A percentile compares a stretch with the other conserved stretches of the same genome.
phyloP scores from a whole-genome alignment of 495 filamentous ascomycete species.

The Chlorociboria aeruginascens region DNA sequence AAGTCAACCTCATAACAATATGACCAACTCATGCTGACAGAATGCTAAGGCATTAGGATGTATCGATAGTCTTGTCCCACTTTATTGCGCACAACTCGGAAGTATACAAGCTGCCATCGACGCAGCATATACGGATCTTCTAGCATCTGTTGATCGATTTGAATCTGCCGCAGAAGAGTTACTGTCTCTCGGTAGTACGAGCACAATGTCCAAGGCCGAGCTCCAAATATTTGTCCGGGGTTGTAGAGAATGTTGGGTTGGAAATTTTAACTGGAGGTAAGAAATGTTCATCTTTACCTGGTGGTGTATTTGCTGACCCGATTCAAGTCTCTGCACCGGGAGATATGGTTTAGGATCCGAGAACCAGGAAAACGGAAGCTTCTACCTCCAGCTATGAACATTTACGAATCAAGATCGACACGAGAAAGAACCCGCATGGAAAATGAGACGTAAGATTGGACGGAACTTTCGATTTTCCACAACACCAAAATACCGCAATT shows the following conservation, averaged over 20 bases:
- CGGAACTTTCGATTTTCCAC: too few species aligned
- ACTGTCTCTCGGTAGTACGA: neutral
- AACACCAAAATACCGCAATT: too few species aligned
- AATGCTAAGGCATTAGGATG: neutral
- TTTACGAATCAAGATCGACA: too few species aligned
- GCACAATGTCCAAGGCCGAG: neutral
- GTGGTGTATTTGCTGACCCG: neutral
- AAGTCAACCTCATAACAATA: neutral
- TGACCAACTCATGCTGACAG: neutral
- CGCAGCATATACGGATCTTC: neutral
- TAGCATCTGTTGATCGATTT: neutral
- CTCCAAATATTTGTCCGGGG: neutral
- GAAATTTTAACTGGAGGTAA: constrained; percentile 1
- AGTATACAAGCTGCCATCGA: neutral
- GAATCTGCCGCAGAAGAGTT: neutral
- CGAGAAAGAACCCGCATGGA: too few species aligned
- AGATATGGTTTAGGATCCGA: neutral
- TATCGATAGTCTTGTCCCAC: neutral
- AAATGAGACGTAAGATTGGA: too few species aligned
- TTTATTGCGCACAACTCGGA: neutral
- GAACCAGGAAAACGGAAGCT: neutral
- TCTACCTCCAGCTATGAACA: neutral
- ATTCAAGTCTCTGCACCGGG: neutral
- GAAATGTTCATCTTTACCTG: neutral
- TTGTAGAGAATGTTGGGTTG: neutral